Evolutionary conservation across 1,284 basidiomycete species (phyloP).

Genomic region (Microbotryum lychnidis-dioicae): DNA sequence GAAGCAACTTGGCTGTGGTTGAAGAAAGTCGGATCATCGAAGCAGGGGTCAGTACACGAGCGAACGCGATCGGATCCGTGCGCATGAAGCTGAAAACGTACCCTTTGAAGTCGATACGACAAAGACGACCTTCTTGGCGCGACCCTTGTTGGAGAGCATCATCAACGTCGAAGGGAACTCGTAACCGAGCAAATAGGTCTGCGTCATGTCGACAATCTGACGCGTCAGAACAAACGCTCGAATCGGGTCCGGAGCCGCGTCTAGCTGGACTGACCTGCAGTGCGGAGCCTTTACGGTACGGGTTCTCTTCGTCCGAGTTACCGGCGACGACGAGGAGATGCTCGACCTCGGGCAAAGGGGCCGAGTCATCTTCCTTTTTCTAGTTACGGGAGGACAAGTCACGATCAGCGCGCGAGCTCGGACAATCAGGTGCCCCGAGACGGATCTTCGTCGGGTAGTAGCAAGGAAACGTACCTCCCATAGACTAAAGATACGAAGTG

Average conservation of each 20-base stretch:
- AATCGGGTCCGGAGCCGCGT: neutral
- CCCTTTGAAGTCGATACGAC: constrained; percentile 86
- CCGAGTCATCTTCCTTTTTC: constrained; percentile 22
- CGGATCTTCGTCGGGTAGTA: too few species aligned
- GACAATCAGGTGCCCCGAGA: neutral
- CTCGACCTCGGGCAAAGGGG: constrained; percentile 41
- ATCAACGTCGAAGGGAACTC: constrained; percentile 93
- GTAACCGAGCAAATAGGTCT: constrained; percentile 94
- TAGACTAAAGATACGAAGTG: constrained; percentile 15
- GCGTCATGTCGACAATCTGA: neutral
- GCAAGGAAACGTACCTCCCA: constrained; percentile 3
- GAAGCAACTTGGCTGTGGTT: constrained; percentile 31
- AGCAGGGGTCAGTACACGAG: neutral
- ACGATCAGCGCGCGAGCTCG: neutral
- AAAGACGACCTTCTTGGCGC: constrained; percentile 57
- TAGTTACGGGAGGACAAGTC: neutral
- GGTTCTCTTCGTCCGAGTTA: constrained; percentile 72
- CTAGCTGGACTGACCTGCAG: constrained; percentile 59
- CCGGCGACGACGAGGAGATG: constrained; percentile 71
- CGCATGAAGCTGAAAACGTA: constrained; percentile 37
- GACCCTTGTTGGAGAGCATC: constrained; percentile 52
- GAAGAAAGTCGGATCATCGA: neutral
- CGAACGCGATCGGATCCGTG: neutral
- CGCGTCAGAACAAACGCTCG: neutral
- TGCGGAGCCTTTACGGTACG: constrained; percentile 77